A percentile compares a stretch with the other conserved stretches of the same genome.
Evolutionary conservation across 2,329 filamentous ascomycete species (phyloP).

Genomic region (Trichophyton rubrum): DNA sequence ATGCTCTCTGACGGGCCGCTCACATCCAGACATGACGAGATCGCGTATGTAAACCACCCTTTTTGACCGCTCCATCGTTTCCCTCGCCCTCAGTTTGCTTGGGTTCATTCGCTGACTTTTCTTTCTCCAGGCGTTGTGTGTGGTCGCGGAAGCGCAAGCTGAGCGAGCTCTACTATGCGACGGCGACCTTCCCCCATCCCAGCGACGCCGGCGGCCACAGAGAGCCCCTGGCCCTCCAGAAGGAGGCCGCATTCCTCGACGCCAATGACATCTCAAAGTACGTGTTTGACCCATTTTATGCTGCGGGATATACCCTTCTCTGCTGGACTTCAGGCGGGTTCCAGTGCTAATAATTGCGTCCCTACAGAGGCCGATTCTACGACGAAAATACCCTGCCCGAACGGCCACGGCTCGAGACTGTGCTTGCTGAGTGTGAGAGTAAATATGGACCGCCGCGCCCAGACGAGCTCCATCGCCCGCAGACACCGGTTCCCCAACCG

Average conservation of each 20-base stretch:
- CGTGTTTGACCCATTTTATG: conserved; percentile 20
- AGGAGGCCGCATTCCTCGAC: conserved; percentile 44
- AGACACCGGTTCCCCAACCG: background rate
- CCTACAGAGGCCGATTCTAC: conserved; percentile 43
- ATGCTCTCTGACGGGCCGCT: conserved; percentile 40
- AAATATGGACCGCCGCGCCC: background rate
- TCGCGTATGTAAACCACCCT: conserved; percentile 35
- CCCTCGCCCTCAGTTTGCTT: conserved; percentile 13
- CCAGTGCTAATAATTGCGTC: background rate
- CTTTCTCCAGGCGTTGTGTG: conserved; percentile 43
- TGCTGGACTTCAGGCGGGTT: background rate
- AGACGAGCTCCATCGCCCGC: background rate
- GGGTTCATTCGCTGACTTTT: conserved; percentile 25
- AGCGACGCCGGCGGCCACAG: conserved; percentile 46
- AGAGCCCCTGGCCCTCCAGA: conserved; percentile 34
- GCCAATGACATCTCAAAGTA: conserved; percentile 47
- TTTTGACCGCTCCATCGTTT: conserved; percentile 18
- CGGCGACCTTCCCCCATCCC: conserved; percentile 42
- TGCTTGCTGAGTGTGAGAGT: background rate
- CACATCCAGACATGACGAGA: conserved; percentile 40
- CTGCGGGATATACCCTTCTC: background rate
- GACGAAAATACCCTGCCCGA: conserved; percentile 42
- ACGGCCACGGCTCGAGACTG: conserved; percentile 11
- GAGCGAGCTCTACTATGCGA: conserved; percentile 74
- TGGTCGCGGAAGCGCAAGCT: conserved; percentile 83